phyloP scores from a whole-genome alignment of 768 basidiomycete species.

The Pulveroboletus sp. region DNA sequence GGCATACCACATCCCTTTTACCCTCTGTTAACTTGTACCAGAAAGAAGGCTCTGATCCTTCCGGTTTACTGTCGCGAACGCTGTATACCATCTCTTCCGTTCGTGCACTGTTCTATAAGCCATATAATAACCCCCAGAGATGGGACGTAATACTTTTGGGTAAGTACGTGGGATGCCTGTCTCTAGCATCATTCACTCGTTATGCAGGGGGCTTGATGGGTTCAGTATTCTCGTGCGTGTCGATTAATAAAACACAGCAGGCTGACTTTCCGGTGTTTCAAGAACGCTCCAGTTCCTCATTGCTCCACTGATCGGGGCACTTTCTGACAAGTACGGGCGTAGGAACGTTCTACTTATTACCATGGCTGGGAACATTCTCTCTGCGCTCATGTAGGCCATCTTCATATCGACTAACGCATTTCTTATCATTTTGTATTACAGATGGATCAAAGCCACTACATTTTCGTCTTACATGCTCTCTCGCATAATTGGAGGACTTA shows the following conservation, averaged over 20 bases:
- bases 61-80: conserved; percentile 71
- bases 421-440: conserved; percentile 25
- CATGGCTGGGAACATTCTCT: conserved; percentile 92
- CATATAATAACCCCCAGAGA: conserved; percentile 60
- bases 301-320: conserved; percentile 74
- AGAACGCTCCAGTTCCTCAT: conserved; percentile 84
- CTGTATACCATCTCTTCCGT: conserved; percentile 63
- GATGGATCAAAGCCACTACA: conserved; percentile 88
- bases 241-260: conserved; percentile 33
- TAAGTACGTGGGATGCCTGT: conserved; percentile 19
- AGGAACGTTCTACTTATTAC: conserved; percentile 78
- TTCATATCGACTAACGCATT: not conserved
- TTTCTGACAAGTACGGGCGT: conserved; percentile 90
- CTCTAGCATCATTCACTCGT: conserved; percentile 6
- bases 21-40: conserved; percentile 28
- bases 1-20: not conserved
- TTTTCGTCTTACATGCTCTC: conserved; percentile 91
- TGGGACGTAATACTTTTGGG: conserved; percentile 98
- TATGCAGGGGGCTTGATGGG: conserved; percentile 82
- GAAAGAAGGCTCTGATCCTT: conserved; percentile 70
- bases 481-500: conserved; percentile 87
- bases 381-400: conserved; percentile 71
- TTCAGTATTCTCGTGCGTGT: conserved; percentile 77
- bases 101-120: conserved; percentile 63
- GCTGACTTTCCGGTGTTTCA: conserved; percentile 26